Conservation (phyloP, 139 green algal genomes). For the Spirogloea muscicola region DNA sequence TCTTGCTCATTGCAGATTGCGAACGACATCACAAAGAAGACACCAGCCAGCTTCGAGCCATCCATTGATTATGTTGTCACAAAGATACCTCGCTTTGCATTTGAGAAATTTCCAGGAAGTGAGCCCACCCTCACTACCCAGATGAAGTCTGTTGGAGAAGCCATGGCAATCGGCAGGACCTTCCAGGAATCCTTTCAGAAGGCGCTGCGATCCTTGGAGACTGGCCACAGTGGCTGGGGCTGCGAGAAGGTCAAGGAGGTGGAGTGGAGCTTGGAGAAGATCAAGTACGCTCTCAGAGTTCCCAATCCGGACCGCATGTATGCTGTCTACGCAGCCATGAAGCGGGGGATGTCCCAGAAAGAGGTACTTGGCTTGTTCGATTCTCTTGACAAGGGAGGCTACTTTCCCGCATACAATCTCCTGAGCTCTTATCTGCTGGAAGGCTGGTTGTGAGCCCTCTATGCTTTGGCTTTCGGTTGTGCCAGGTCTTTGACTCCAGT, state of each 20-base stretch:
- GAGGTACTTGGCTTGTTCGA: constrained; percentile 60
- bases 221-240: constrained; percentile 39
- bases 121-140: constrained; percentile 81
- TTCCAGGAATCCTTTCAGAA: constrained; percentile 97
- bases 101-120: constrained; percentile 96
- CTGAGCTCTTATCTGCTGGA: no score
- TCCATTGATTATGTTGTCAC: constrained; percentile 99
- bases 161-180: constrained; percentile 96
- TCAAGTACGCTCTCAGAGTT: constrained; percentile 75
- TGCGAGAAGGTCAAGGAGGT: constrained; percentile 35
- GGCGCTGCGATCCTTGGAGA: constrained; percentile 88
- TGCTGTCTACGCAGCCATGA: constrained; percentile 71
- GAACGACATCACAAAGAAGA: constrained; percentile 98
- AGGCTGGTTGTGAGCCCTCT: no score
- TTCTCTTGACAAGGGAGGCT: constrained; percentile 50
- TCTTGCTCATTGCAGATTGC: no score
- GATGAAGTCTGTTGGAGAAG: constrained; percentile 86
- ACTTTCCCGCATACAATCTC: constrained; percentile 73
- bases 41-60: constrained; percentile 94
- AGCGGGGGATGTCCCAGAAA: constrained; percentile 76
- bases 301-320: constrained; percentile 63
- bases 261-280: constrained; percentile 56
- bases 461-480: no score
- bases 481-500: no score
- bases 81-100: constrained; percentile 87